Evolutionary conservation across 2,329 filamentous ascomycete genomes (phyloP).

Genomic region (Phyllosticta citrichinensis): DNA sequence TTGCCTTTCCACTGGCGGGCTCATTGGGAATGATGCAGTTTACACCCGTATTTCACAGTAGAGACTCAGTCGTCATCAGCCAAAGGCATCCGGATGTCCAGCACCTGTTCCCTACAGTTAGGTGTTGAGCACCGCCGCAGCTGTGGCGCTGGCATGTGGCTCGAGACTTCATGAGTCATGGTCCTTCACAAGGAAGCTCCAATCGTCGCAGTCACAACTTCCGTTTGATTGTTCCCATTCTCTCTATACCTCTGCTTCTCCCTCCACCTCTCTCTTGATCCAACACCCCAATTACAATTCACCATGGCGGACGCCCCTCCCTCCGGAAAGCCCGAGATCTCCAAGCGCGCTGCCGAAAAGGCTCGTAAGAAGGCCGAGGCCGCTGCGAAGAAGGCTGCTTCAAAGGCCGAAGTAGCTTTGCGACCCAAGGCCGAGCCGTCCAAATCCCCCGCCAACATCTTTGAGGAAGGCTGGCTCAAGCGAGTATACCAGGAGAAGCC

Average conservation of each 20-base stretch:
- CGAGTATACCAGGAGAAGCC: conserved; percentile 42
- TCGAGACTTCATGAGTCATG: background rate
- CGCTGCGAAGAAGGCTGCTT: conserved; percentile 31
- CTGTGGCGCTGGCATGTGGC: background rate
- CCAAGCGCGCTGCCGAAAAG: conserved; percentile 40
- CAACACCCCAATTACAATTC: background rate
- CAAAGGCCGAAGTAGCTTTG: conserved; percentile 31
- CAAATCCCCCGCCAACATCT: conserved; percentile 26
- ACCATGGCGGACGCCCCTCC: conserved; percentile 6
- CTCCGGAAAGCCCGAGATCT: conserved; percentile 15
- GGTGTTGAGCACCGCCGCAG: background rate
- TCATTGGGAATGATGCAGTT: no score
- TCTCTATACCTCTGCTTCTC: background rate
- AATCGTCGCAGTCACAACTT: background rate
- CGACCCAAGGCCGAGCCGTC: conserved; percentile 27
- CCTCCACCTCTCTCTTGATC: background rate
- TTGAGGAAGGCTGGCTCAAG: conserved; percentile 41
- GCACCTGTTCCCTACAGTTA: background rate
- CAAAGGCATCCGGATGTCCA: no score
- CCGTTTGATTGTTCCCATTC: background rate
- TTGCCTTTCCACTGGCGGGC: no score
- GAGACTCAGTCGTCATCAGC: no score
- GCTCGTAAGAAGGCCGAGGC: conserved; percentile 40
- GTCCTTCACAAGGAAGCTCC: background rate
- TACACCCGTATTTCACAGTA: no score